Conservation (phyloP, 345 rosid genomes). For the Gossypium australe region DNA sequence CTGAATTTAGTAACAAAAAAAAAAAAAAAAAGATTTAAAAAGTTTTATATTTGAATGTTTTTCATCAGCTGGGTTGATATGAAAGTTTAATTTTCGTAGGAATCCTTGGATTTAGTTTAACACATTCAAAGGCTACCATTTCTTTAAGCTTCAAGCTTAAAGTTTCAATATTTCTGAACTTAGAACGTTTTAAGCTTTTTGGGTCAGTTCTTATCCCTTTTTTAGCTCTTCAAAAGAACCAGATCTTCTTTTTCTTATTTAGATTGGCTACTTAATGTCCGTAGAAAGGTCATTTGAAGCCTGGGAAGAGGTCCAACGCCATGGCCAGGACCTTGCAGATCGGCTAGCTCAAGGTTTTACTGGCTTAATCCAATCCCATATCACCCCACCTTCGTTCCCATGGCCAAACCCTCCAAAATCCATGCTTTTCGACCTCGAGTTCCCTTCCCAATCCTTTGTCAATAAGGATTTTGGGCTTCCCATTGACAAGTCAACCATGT, state of each 20-base stretch:
- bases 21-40: no score
- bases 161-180: not conserved
- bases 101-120: not conserved
- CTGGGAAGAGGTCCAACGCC: constrained; percentile 97
- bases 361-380: constrained; percentile 70
- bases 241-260: not conserved
- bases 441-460: constrained; percentile 41
- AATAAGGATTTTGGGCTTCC: constrained; percentile 40
- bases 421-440: constrained; percentile 69
- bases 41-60: not conserved
- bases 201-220: not conserved
- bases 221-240: not conserved
- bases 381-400: constrained; percentile 59
- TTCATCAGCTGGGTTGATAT: not conserved
- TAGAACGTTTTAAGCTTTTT: not conserved
- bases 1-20: not conserved
- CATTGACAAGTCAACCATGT: constrained; percentile 46
- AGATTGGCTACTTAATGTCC: constrained; percentile 43
- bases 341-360: constrained; percentile 82
- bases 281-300: constrained; percentile 88
- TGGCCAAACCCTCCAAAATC: constrained; percentile 62
- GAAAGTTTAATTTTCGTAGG: not conserved
- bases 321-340: constrained; percentile 89
- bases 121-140: not conserved
- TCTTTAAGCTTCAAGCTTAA: not conserved